Conservation (phyloP, 768 basidiomycete species). For the Pleurotus tuber-regium region DNA sequence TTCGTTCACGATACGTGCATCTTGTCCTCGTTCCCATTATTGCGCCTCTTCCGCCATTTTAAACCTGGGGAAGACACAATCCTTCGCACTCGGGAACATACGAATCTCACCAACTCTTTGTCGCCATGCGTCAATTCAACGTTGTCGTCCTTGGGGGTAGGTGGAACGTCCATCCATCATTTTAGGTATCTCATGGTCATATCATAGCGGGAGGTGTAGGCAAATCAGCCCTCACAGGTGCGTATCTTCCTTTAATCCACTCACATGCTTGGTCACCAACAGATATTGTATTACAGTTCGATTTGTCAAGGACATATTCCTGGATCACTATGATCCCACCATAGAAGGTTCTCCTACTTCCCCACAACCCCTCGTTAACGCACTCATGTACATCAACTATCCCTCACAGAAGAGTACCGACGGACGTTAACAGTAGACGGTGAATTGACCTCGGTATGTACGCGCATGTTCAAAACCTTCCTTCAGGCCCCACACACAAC, state of each 20-base stretch:
- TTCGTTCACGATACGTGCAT: no score
- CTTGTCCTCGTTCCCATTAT: no score
- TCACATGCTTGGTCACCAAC: neutral
- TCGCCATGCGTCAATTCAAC: constrained; percentile 64
- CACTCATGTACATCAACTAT: constrained; percentile 14
- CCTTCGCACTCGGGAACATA: no score
- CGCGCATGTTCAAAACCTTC: constrained; percentile 9
- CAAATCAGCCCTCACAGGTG: constrained; percentile 78
- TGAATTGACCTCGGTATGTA: constrained; percentile 55
- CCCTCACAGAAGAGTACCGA: constrained; percentile 65
- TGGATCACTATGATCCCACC: constrained; percentile 79
- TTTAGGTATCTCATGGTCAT: constrained; percentile 6
- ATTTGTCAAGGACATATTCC: constrained; percentile 69
- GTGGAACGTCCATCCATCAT: constrained; percentile 16
- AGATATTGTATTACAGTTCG: constrained; percentile 44
- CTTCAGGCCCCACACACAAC: constrained; percentile 1
- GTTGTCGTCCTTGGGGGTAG: constrained; percentile 80
- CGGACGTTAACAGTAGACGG: constrained; percentile 66
- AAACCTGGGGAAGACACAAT: no score
- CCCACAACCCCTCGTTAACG: neutral
- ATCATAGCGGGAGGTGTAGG: constrained; percentile 80
- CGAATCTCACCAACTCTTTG: no score
- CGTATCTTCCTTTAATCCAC: constrained; percentile 1
- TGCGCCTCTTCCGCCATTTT: no score
- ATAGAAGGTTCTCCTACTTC: constrained; percentile 61